Evolutionary conservation across 169 alveolate genomes (phyloP), one percentile per base, ranked within the genome.

Genomic region (Plasmodium yoelii): DNA sequence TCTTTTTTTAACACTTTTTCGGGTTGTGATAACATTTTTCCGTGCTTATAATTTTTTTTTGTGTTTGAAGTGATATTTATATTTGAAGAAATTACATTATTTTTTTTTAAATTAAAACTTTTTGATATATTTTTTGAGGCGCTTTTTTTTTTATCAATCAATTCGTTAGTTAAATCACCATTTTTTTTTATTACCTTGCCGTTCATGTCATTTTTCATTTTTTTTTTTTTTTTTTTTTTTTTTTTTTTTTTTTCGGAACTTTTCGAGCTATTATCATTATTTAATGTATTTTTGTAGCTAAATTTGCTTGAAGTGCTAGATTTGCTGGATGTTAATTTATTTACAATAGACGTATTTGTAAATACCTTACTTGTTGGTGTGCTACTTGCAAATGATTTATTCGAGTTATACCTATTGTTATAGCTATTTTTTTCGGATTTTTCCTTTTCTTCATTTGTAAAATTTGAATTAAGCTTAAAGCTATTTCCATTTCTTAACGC

Each of bases 1-100:
- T 77, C 63, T 75, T 51, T 63, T 77, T 77, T 65, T 77, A 55
- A 18, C 12, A 28, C 26, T 64, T 77, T 77, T 61, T 77, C 88
- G 22, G 57, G 47, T 26, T 67, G 88, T 63, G 77, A 22, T 63
- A 77, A 19, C 47, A 47, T 13, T 56, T 77, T 77, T 49, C 77
- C 64, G 24, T 63, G 39, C 28, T 77, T 77, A 56, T 63, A 64
- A 64, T 56, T 77, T 42, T 63, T 77, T 68, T 51, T 77, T 15
- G 56, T 69, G 63, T 22, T 64, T 24, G 15, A 42, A 18, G 73
- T 39, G 24, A 42, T 77, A 19, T 63, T 51, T 51, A 63, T 60
- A 34, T 53, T 8, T 56, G 65, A 64, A 49, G 72, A 42, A 56
- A 10, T 28, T 24, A 10, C 15, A 63, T 57, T 77, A 15, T 63